These are phyloP conservation scores for Epicoccum sorghinum DNA, from an alignment of 2,329 filamentous ascomycete genomes.

Conservation along the genomic window DNA sequence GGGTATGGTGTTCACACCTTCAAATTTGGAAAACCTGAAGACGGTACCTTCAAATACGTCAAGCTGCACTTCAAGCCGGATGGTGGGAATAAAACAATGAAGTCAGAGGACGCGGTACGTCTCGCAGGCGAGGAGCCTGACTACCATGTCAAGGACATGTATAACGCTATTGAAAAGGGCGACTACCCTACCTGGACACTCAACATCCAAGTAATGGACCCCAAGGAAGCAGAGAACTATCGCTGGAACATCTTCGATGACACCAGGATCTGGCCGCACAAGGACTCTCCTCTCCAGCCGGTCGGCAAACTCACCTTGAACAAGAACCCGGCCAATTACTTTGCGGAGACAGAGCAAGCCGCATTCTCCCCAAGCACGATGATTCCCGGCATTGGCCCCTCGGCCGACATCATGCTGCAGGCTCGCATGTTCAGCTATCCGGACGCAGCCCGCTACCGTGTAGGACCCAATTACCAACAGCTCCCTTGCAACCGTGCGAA, in stretches of 20 bases:
- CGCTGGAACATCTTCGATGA: constrained; percentile 62
- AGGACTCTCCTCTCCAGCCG: constrained; percentile 55
- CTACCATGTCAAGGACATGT: constrained; percentile 49
- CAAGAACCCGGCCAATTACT: constrained; percentile 67
- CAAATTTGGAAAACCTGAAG: constrained; percentile 35
- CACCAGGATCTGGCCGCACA: constrained; percentile 62
- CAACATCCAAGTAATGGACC: constrained; percentile 61
- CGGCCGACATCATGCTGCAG: constrained; percentile 67
- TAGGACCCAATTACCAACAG: constrained; percentile 59
- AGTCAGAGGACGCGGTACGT: constrained; percentile 44
- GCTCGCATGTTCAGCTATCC: constrained; percentile 68
- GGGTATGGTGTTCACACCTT: constrained; percentile 57
- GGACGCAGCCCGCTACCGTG: constrained; percentile 58
- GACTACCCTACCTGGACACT: constrained; percentile 59
- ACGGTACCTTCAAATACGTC: constrained; percentile 58
- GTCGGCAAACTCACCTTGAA: constrained; percentile 61
- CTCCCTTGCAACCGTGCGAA: constrained; percentile 47
- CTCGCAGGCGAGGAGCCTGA: constrained; percentile 47
- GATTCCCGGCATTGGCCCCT: constrained; percentile 67
- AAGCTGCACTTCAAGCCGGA: constrained; percentile 59
- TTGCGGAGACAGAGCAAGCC: constrained; percentile 71
- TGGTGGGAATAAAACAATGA: constrained; percentile 54
- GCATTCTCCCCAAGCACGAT: constrained; percentile 70
- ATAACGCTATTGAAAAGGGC: constrained; percentile 53
- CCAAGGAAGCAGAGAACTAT: constrained; percentile 57